Base-by-base conservation (phyloP, 1,139 yeast genomes). In the Candida freyschussii region DNA sequence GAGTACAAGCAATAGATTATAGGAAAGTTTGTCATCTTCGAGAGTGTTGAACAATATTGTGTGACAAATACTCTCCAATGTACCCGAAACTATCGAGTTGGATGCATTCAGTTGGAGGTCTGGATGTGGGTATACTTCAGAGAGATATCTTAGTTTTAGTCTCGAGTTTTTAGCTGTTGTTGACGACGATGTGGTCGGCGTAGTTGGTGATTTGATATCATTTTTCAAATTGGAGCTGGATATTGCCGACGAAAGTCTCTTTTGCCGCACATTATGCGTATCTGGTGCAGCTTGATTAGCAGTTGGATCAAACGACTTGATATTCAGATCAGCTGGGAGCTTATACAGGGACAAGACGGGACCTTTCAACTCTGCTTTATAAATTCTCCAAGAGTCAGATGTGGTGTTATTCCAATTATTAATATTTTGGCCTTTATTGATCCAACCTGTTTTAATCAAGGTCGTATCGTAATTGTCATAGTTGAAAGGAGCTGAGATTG, bases 1-100 rank as follows among this genome's bases (percentile, higher is more conserved):
- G 28, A 85, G 56, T 10, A 78, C 65, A 26, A 70, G 56, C 17
- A 81, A 60, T 6, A 82, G 59, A 33, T 75, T 72, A 17, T 53
- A 52, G 5, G 72, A 63, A 23, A 65, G 54, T 27, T 53, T 57
- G 20, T 56, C 60, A 38, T 62, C 62, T 15, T 57, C 60, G 18
- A 53, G 39, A 22, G 63, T 61, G 43, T 63, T 66, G 57, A 84
- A 84, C 7, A 85, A 56, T 21, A 83, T 63, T 9, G 83, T 74
- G 55, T 86, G 96, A 40, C 87, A 71, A 26, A 86, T 65, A 25
- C 87, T 72, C 53, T 85, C 95, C 13, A 76, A 55, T 2, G 85
- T 55, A 12, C 82, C 82, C 17, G 66, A 63, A 9, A 65, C 45
- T 32, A 71, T 63, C 37, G 69, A 45, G 24, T 47, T 49, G 4